These are phyloP conservation scores for Kwoniella heveanensis DNA, from an alignment of 768 basidiomycete species.

Conservation along the genomic window DNA sequence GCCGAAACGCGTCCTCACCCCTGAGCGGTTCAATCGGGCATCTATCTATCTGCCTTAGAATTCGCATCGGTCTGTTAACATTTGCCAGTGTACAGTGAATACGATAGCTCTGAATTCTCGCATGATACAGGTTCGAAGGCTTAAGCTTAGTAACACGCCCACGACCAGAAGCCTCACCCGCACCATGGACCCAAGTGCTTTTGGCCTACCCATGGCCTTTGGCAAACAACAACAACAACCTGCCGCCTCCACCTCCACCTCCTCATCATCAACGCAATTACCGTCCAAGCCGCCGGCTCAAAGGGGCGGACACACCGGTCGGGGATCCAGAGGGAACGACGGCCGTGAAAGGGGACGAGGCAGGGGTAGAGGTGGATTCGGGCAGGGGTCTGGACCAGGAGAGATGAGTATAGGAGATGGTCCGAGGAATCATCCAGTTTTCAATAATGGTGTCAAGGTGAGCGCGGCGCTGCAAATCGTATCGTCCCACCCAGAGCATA, in stretches of 20 bases:
- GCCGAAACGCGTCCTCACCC: neutral
- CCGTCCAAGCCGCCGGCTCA: slow-evolving; percentile 22
- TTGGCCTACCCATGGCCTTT: slow-evolving; percentile 16
- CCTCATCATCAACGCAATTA: neutral
- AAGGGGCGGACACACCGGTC: slow-evolving; percentile 5
- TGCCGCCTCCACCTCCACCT: neutral
- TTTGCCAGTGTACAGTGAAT: too few relatives aligned
- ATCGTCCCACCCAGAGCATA: neutral
- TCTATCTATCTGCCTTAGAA: neutral
- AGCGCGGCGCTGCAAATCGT: neutral
- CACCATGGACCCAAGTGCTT: slow-evolving; percentile 7
- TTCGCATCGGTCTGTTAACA: too few relatives aligned
- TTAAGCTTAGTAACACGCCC: too few relatives aligned
- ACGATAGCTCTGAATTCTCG: too few relatives aligned
- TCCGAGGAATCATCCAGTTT: neutral
- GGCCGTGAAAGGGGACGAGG: slow-evolving; percentile 25
- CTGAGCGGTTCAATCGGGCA: neutral
- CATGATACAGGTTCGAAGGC: too few relatives aligned
- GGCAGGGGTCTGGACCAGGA: neutral
- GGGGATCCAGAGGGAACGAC: slow-evolving; percentile 1
- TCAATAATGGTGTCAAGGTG: slow-evolving; percentile 17
- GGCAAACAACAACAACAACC: slow-evolving; percentile 12
- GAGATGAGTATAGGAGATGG: neutral
- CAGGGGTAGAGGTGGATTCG: slow-evolving; percentile 19
- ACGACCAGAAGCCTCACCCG: neutral